These are phyloP conservation scores for Balansia obtecta DNA, from an alignment of 2,329 filamentous ascomycete species.

Conservation along the genomic window DNA sequence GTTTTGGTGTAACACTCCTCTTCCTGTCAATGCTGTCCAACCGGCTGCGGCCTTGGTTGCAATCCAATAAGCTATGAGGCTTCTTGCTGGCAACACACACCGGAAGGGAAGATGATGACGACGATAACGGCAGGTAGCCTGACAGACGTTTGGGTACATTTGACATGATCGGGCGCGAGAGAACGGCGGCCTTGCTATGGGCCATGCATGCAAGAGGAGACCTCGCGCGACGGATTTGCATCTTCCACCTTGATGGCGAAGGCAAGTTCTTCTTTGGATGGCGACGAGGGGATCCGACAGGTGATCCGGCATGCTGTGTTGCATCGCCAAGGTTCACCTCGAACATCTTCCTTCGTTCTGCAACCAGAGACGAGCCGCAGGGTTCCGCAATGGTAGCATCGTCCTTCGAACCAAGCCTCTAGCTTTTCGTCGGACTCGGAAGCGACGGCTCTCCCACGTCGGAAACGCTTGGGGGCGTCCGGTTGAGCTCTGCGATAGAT, in stretches of 20 bases:
- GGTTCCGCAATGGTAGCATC: background rate
- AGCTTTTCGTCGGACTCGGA: background rate
- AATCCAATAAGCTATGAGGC: conserved; percentile 3
- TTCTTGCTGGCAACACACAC: background rate
- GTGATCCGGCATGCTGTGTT: background rate
- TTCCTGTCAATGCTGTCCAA: background rate
- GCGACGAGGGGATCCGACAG: no score
- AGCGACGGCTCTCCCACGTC: background rate
- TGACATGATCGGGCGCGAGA: conserved; percentile 4
- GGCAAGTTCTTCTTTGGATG: background rate
- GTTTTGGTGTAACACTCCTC: background rate
- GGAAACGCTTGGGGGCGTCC: background rate
- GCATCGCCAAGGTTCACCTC: conserved; percentile 7
- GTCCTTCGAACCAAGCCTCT: background rate
- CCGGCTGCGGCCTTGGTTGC: background rate
- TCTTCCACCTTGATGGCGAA: background rate
- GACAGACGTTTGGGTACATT: conserved; percentile 4
- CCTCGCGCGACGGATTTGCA: background rate
- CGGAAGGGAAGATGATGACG: conserved; percentile 5
- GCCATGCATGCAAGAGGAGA: conserved; percentile 5
- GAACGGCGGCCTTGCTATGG: conserved; percentile 4
- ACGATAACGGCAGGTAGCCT: conserved; percentile 5
- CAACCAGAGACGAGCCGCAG: conserved; percentile 9
- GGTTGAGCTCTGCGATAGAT: background rate
- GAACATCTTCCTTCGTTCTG: conserved; percentile 14